A percentile compares a stretch with the other conserved stretches of the same genome.
These are phyloP conservation scores for Isoetes taiwanensis DNA, from an alignment of 75 land plant genomes.

Conservation along the genomic window DNA sequence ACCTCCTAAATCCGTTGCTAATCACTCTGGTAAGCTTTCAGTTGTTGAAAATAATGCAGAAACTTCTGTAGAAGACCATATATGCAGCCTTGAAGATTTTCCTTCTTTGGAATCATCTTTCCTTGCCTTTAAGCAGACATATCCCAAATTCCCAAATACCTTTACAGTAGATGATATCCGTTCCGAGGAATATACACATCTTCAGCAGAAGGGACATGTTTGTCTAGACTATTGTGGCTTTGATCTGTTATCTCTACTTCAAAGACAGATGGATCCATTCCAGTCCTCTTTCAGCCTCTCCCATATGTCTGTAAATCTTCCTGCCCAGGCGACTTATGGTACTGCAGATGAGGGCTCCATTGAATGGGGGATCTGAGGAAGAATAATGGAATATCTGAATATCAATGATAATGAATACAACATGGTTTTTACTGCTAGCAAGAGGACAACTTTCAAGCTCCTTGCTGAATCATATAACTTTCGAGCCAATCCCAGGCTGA, in stretches of 20 bases:
- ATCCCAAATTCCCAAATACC: slow-evolving; percentile 15
- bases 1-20: too few relatives aligned
- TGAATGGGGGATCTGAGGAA: slow-evolving; percentile 9
- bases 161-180: slow-evolving; percentile 10
- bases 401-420: slow-evolving; percentile 17
- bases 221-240: slow-evolving; percentile 21
- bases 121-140: slow-evolving; percentile 8
- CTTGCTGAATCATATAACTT: slow-evolving; percentile 19
- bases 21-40: too few relatives aligned
- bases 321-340: slow-evolving; percentile 19
- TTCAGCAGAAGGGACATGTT: slow-evolving; percentile 15
- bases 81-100: too few relatives aligned
- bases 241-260: slow-evolving; percentile 13
- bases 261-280: background rate
- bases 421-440: slow-evolving; percentile 21
- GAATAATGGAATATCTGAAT: slow-evolving; percentile 17
- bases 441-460: slow-evolving; percentile 17
- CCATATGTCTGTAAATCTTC: slow-evolving; percentile 14
- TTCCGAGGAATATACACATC: slow-evolving; percentile 19
- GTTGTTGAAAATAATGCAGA: too few relatives aligned
- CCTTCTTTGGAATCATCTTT: too few relatives aligned
- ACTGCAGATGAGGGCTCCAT: slow-evolving; percentile 3
- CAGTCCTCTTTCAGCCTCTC: slow-evolving; percentile 10
- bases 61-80: too few relatives aligned
- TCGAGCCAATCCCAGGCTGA: slow-evolving; percentile 6